Evolutionary conservation across 495 filamentous ascomycete genomes (phyloP), one percentile per base, ranked within the genome.

Genomic region (Ascodesmis nigricans): DNA sequence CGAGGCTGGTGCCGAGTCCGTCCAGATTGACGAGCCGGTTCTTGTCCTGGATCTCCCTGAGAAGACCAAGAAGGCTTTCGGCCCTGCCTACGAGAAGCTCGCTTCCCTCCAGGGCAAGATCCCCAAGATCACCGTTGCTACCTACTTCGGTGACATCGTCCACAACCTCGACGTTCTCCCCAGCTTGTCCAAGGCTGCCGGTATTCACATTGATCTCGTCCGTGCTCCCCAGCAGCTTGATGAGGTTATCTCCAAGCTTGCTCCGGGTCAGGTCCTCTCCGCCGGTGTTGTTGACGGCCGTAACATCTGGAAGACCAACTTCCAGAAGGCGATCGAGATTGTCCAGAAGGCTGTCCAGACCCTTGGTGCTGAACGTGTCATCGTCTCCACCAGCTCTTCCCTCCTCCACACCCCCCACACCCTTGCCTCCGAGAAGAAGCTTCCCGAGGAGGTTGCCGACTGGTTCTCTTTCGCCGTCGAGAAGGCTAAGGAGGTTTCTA

Each of bases 261-360:
- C 82, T 47, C 64, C 78, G 42, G 75, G 78, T 50, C 87, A 92
- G 61, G 59, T 71, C 38, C 75, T 97, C 39, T 95, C 90, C 36
- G 70, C 69, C 47, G 87, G 87, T 74, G 73, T 97, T 45, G 87
- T 97, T 43, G 82, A 95, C 51, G 90, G 87, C 47, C 78, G 87
- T 53, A 97, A 97, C 69, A 97, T 97, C 69, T 97, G 87, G 87
- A 95, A 97, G 80, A 91, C 79, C 60, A 80, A 92, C 69, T 75
- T 91, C 59, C 70, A 81, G 66, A 67, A 67, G 49, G 79, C 84
- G 43, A 81, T 93, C 46, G 80, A 78, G 63, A 68, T 66, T 49
- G 72, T 84, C 45, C 75, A 93, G 67, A 66, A 69, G 22, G 84
- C 82, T 41, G 63, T 92, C 53, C 76, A 91, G 63, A 77, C 79